Evolutionary conservation across 2,329 filamentous ascomycete species (phyloP).

Genomic region (Cadophora sp.): DNA sequence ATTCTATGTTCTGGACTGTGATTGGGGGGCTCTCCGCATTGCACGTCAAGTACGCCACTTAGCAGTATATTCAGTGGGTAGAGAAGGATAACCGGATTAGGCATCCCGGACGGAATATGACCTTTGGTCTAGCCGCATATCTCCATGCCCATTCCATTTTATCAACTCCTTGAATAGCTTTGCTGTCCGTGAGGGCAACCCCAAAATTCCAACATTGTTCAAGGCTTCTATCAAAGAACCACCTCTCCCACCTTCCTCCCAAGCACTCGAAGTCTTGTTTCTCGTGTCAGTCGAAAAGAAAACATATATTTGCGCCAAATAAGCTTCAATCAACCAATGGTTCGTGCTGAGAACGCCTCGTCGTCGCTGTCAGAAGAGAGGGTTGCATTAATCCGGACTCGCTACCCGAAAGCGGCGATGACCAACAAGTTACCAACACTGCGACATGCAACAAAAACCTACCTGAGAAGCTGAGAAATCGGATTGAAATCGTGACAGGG

Average conservation of each 20-base stretch:
- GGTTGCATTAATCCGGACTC: slow-evolving; percentile 3
- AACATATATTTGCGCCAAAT: not conserved
- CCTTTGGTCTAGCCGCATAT: not conserved
- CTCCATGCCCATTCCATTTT: not conserved
- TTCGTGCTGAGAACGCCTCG: not conserved
- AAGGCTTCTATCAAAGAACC: not conserved
- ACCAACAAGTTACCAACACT: slow-evolving; percentile 12
- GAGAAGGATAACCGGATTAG: not conserved
- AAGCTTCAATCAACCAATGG: not conserved
- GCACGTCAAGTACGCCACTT: not conserved
- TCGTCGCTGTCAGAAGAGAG: not conserved
- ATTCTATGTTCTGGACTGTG: not conserved
- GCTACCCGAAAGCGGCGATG: slow-evolving; percentile 1
- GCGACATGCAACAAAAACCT: slow-evolving; percentile 7
- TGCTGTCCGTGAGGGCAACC: not conserved
- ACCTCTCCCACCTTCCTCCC: not conserved
- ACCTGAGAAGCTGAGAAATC: not conserved
- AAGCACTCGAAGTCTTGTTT: not conserved
- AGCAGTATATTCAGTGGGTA: not conserved
- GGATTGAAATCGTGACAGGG: not conserved
- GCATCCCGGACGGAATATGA: not conserved
- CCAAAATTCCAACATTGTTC: no score
- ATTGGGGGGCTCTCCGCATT: not conserved
- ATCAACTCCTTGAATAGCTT: not conserved
- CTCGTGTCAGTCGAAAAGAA: not conserved